Base-by-base conservation (phyloP, 2,329 filamentous ascomycete genomes). In the Colletotrichum karsti region DNA sequence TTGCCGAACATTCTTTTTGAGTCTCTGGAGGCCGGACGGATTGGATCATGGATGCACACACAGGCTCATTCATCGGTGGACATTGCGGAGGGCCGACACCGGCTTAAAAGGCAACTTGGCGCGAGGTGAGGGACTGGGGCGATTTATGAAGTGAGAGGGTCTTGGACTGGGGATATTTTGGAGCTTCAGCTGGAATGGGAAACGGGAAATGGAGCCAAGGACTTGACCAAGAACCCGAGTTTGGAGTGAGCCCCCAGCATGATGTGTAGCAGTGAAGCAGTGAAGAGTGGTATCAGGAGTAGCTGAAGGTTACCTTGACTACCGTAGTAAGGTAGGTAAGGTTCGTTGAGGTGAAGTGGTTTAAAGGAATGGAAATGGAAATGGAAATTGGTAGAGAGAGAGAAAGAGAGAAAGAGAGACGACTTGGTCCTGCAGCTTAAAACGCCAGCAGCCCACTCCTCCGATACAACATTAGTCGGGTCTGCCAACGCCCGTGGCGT, bases 391-490 rank as follows among this genome's bases (percentile, higher is more conserved):
- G n/a, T n/a, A n/a, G n/a, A n/a, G n/a, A n/a, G n/a, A n/a, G n/a
- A n/a, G n/a, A 8, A 20, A 20, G 39, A 42, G 22, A 26, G 28
- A n/a, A n/a, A n/a, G n/a, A n/a, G n/a, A n/a, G n/a, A n/a, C n/a
- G n/a, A n/a, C n/a, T n/a, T n/a, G n/a, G n/a, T n/a, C n/a, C 44
- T 26, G 41, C 63, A 54, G 55, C 56, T 65, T 63, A 30, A 56
- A 67, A 67, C 63, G 33, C 50, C 50, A 63, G 58, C 61, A 57
- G 59, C 59, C 44, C 60, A 67, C 64, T 57, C 37, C 35, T 35
- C 39, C 60, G 53, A 58, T 64, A 64, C 64, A 64, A 53, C 28
- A 48, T 67, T 67, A 26, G 60, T 58, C 60, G 60, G 59, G 59
- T 57, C 53, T 63, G 37, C 51, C 30, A 58, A 46, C 53, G 64